Evolutionary conservation across 345 rosid genomes (phyloP).

Genomic region (Aethionema arabicum): DNA sequence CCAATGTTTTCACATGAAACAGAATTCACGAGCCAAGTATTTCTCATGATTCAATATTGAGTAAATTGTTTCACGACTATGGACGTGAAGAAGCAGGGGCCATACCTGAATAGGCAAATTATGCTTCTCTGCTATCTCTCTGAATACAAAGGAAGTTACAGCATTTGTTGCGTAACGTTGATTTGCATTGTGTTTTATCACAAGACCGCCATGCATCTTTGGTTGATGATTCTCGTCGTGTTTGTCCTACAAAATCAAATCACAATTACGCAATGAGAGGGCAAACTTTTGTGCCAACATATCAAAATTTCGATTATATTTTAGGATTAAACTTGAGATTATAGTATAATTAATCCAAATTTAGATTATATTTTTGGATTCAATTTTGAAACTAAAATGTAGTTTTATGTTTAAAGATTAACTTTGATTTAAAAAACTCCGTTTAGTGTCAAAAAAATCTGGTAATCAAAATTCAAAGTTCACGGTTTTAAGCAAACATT

Average conservation of each 20-base stretch:
- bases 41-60: neutral
- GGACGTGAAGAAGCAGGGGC: neutral
- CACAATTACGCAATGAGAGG: slow-evolving; percentile 22
- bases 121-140: slow-evolving; percentile 76
- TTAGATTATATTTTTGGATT: too few species aligned
- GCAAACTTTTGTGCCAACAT: too few species aligned
- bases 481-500: neutral
- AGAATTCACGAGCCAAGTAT: neutral
- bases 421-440: too few species aligned
- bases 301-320: too few species aligned
- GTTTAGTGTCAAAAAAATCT: too few species aligned
- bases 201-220: slow-evolving; percentile 97
- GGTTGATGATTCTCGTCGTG: slow-evolving; percentile 99
- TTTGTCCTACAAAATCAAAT: slow-evolving; percentile 58
- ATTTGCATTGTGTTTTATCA: slow-evolving; percentile 92
- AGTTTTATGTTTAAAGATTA: too few species aligned
- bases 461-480: neutral
- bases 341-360: too few species aligned
- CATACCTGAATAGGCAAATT: slow-evolving; percentile 80
- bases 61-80: too few species aligned
- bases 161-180: slow-evolving; percentile 98
- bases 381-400: too few species aligned
- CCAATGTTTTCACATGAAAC: neutral
- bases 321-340: too few species aligned
- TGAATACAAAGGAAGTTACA: slow-evolving; percentile 75